Evolutionary conservation across 1,139 yeast species (phyloP), one percentile per base, ranked within the genome.

Genomic region (Yamadazyma epiphylla): DNA sequence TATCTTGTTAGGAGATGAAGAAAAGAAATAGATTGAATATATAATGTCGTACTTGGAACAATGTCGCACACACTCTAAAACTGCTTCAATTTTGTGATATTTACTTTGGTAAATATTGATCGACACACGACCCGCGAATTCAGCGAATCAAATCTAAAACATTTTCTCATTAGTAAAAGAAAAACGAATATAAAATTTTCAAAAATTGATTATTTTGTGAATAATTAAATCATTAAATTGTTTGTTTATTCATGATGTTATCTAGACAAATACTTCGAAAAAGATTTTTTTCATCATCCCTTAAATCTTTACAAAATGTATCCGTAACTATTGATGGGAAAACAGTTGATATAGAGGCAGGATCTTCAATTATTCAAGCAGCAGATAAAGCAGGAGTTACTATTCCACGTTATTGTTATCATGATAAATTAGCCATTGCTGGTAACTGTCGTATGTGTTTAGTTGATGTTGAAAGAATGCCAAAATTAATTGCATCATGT

Each of bases 401-500:
- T 32, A 80, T 86, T 31, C 95, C 95, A 27, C 76, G 95, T 48
- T 86, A 86, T 67, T 86, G 95, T 64, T 86, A 83, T 68, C 95
- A 86, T 60, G 95, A 86, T 51, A 85, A 86, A 60, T 73, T 86
- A 46, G 91, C 94, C 25, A 75, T 86, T 54, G 95, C 95, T n/a
- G 95, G 95, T 56, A 86, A 85, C 64, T 86, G 95, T 60, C 81
- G 95, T 63, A 86, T 86, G 95, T 86, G 95, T 59, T 74, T 86
- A 30, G 95, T 86, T 31, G 95, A 86, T 50, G 85, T 86, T 34
- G 95, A 86, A 60, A 77, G 85, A 56, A 87, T 91, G 53, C 95
- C 95, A 33, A 86, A 86, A 60, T 80, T 88, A 52, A 85, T 85
- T 44, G 95, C 95, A 5, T 83, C 94, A 10, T 86, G 95, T 67